Evolutionary conservation across 2,329 filamentous ascomycete genomes (phyloP).

Genomic region (Ampelomyces quisqualis): DNA sequence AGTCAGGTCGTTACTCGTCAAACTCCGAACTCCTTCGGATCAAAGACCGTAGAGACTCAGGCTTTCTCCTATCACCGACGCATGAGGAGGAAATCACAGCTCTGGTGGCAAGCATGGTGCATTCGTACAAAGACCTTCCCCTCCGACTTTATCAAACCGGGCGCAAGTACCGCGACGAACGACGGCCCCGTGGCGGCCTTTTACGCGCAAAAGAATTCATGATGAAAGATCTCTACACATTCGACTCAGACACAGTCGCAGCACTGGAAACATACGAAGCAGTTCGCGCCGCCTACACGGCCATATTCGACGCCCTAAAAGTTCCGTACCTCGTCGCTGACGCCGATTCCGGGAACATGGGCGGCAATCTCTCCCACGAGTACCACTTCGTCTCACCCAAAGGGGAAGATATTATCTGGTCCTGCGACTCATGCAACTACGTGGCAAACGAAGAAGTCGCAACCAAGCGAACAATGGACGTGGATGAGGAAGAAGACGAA

Average conservation of each 20-base stretch:
- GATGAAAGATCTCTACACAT: slow-evolving; percentile 99
- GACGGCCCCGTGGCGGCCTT: slow-evolving; percentile 82
- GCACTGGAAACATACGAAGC: slow-evolving; percentile 78
- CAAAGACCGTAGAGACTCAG: slow-evolving; percentile 71
- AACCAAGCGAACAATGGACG: slow-evolving; percentile 34
- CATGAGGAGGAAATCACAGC: slow-evolving; percentile 96
- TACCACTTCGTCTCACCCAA: slow-evolving; percentile 80
- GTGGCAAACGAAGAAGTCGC: slow-evolving; percentile 88
- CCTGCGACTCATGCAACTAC: slow-evolving; percentile 71
- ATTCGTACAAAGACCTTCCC: slow-evolving; percentile 84
- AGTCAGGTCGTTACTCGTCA: slow-evolving; percentile 75
- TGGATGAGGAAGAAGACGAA: slow-evolving; percentile 22
- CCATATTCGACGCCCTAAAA: slow-evolving; percentile 78
- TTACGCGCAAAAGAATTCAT: slow-evolving; percentile 86
- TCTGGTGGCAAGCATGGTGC: slow-evolving; percentile 69
- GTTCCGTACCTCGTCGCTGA: slow-evolving; percentile 81
- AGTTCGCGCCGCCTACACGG: slow-evolving; percentile 71
- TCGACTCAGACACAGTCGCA: slow-evolving; percentile 67
- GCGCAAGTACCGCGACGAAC: slow-evolving; percentile 92
- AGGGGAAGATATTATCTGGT: slow-evolving; percentile 83
- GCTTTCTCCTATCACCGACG: slow-evolving; percentile 81
- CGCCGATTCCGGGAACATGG: slow-evolving; percentile 95
- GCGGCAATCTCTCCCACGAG: slow-evolving; percentile 88
- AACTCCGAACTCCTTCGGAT: slow-evolving; percentile 84
- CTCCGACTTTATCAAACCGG: slow-evolving; percentile 88